phyloP scores from a whole-genome alignment of 768 basidiomycete species.

The Rhodotorula kratochvilovae region DNA sequence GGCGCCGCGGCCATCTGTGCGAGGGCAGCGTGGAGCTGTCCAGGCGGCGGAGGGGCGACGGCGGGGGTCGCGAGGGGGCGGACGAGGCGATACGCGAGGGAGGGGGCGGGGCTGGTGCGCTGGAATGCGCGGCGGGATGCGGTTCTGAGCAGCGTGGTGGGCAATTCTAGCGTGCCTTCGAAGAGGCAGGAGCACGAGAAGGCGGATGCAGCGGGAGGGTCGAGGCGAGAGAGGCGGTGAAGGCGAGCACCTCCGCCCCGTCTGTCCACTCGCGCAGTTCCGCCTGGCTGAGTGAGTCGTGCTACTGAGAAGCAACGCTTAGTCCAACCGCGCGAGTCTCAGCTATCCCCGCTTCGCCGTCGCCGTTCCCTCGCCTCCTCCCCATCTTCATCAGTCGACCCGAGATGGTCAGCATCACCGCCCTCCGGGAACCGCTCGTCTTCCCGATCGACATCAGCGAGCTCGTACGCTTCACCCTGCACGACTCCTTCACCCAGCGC shows the following conservation, averaged over 20 bases:
- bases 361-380: not conserved
- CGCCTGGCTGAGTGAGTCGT: no score
- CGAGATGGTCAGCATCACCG: not conserved
- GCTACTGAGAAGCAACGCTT: no score
- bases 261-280: no score
- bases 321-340: no score
- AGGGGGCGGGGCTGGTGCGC: not conserved
- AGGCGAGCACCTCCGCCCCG: no score
- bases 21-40: no score
- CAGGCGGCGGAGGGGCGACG: no score
- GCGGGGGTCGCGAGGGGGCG: not conserved
- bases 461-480: slow-evolving; percentile 8
- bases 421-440: not conserved
- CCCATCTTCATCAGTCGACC: not conserved
- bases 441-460: slow-evolving; percentile 1
- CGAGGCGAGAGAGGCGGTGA: no score
- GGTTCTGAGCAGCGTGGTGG: not conserved
- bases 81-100: no score
- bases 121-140: not conserved
- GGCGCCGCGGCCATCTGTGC: not conserved
- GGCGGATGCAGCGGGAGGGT: no score
- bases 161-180: not conserved
- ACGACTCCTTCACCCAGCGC: not conserved
- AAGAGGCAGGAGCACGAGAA: no score
- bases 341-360: no score